These are phyloP conservation scores for Polygonum maritimum DNA, from an alignment of 148 eudicot genomes.

Conservation along the genomic window DNA sequence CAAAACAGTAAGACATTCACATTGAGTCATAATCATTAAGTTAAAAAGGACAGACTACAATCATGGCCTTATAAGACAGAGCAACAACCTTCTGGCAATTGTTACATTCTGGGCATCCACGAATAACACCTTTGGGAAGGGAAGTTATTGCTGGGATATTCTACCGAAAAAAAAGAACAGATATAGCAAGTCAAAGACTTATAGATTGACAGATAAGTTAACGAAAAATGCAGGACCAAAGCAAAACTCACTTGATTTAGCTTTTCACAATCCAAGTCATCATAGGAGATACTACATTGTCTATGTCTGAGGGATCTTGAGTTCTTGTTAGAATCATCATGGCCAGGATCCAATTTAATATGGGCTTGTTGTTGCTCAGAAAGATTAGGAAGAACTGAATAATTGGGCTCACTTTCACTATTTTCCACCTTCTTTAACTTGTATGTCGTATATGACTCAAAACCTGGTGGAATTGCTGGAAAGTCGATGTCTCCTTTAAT, in stretches of 20 bases:
- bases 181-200: neutral
- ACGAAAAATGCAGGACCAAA: neutral
- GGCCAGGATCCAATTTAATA: conserved; percentile 28
- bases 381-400: conserved; percentile 43
- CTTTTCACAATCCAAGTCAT: conserved; percentile 61
- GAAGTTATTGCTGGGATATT: conserved; percentile 27
- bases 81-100: conserved; percentile 80
- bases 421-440: conserved; percentile 47
- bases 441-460: conserved; percentile 63
- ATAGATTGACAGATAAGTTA: neutral
- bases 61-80: neutral
- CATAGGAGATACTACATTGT: conserved; percentile 40
- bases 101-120: conserved; percentile 70
- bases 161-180: conserved; percentile 32
- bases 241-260: conserved; percentile 29
- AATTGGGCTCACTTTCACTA: conserved; percentile 31
- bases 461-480: conserved; percentile 85
- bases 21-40: neutral
- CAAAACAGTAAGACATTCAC: neutral
- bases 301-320: conserved; percentile 46
- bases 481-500: conserved; percentile 68
- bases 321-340: conserved; percentile 33
- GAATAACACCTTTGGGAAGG: conserved; percentile 85
- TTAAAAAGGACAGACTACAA: neutral
- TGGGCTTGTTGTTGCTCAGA: conserved; percentile 39